Base-by-base conservation (phyloP, 106 monocot species). In the Xerophyta viscosa region DNA sequence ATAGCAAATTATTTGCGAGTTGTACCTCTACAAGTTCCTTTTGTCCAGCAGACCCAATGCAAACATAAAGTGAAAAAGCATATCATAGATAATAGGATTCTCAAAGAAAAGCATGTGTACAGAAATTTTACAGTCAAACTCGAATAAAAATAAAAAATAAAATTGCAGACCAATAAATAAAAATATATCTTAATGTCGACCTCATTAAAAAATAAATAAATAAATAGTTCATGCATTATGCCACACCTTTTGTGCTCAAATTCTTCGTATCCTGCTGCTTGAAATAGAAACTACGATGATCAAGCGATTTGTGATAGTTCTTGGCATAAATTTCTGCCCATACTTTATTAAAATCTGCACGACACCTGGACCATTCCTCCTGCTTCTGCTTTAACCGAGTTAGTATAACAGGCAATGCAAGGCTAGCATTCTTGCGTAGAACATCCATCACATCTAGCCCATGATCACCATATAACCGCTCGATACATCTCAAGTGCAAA, bases 311-410 rank as follows among this genome's bases (percentile, higher is more conserved):
- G 60, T 98, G 86, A 66, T 98, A 86, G 29, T 90, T 98, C 53
- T 90, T 98, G 37, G 89, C 64, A 80, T 86, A 98, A 49, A 90
- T 83, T 73, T 98, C 96, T 29, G 89, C 86, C 96, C 96, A 90
- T 41, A 98, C 89, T 47, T 98, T 98, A 30, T 98, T 98, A 57
- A 98, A 90, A 79, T 98, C 89, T 52, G 86, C 52, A 36, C 90
- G 89, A 33, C 89, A 90, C 61, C 76, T 79, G 27, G 79, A 90
- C 96, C 96, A 98, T 61, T 98, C 96, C 52, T 98, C 96, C 69
- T 98, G 89, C 65, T 98, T 98, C 60, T 98, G 96, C 65, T 98
- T 98, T 69, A 90, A 54, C 37, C 96, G 85, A 54, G 82, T 90
- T 58, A 98, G 74, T 53, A 98, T 79, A 20, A 98, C 77, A 61